A percentile compares a stretch with the other conserved stretches of the same genome.
phyloP scores from a whole-genome alignment of 2,329 filamentous ascomycete species.

The Xylaria sp. region DNA sequence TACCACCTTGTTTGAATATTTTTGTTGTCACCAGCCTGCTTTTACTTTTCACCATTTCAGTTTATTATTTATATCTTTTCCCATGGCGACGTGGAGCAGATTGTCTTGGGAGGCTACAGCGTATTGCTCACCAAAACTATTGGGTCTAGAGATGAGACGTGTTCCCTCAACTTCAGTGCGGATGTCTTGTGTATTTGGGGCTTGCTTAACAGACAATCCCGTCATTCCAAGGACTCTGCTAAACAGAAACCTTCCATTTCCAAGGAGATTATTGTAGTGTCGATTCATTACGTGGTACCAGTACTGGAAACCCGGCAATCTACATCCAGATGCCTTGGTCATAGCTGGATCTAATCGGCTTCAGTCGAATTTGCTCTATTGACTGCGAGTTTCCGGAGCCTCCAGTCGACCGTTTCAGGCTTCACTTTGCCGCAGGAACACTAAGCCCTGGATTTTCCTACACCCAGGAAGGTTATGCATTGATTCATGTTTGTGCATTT shows the following conservation, averaged over 20 bases:
- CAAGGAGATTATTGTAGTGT: not conserved
- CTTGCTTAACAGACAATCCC: not conserved
- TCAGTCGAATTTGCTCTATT: conserved; percentile 10
- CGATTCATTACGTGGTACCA: not conserved
- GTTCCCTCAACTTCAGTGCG: not conserved
- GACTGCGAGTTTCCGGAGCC: not conserved
- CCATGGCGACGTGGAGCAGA: not conserved
- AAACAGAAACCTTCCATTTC: conserved; percentile 6
- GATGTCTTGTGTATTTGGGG: not conserved
- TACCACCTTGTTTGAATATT: conserved; percentile 6
- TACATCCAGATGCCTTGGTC: not conserved
- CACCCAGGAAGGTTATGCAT: not conserved
- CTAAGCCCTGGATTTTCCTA: conserved; percentile 9
- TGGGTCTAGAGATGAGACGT: not conserved
- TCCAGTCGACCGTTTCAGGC: conserved; percentile 1
- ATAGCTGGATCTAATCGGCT: not conserved
- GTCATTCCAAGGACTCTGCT: not conserved
- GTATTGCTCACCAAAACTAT: not conserved
- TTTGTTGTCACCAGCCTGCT: conserved; percentile 8
- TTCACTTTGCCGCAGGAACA: conserved; percentile 1
- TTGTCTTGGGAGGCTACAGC: conserved; percentile 5
- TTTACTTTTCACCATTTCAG: conserved; percentile 6
- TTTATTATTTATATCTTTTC: conserved; percentile 8
- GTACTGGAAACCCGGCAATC: not conserved
- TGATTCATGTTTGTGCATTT: conserved; percentile 31